Conservation (phyloP, 768 basidiomycete genomes). For the Boletus pseudopeckii region DNA sequence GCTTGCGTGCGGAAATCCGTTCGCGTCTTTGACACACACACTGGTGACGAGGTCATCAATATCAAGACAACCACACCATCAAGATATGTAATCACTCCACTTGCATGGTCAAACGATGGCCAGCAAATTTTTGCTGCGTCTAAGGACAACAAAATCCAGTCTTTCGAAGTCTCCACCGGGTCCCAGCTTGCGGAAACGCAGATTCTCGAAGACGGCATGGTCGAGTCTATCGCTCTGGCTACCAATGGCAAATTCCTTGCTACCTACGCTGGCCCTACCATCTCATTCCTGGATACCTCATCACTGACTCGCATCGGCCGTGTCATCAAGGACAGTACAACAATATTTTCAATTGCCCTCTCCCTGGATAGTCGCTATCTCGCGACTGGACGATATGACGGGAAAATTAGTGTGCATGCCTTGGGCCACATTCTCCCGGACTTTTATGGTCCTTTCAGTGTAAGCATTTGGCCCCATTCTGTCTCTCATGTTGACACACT, state of each 20-base stretch:
- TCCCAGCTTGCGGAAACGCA: background rate
- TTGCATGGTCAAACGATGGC: background rate
- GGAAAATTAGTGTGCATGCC: background rate
- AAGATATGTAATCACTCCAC: background rate
- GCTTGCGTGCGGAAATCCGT: no score
- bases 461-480: background rate
- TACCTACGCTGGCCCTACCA: no score
- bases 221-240: background rate
- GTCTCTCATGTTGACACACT: background rate
- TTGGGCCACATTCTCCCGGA: background rate
- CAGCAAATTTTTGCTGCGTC: background rate
- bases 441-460: background rate
- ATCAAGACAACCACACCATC: no score
- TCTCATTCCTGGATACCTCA: background rate
- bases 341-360: background rate
- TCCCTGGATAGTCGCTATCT: background rate
- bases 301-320: background rate
- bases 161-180: background rate
- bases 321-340: background rate
- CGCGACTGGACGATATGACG: background rate
- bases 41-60: no score
- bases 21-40: no score
- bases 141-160: background rate
- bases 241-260: background rate
- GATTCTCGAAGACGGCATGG: no score